phyloP scores from a whole-genome alignment of 202 grass and related monocot genomes.

The Alloteropsis angusta region DNA sequence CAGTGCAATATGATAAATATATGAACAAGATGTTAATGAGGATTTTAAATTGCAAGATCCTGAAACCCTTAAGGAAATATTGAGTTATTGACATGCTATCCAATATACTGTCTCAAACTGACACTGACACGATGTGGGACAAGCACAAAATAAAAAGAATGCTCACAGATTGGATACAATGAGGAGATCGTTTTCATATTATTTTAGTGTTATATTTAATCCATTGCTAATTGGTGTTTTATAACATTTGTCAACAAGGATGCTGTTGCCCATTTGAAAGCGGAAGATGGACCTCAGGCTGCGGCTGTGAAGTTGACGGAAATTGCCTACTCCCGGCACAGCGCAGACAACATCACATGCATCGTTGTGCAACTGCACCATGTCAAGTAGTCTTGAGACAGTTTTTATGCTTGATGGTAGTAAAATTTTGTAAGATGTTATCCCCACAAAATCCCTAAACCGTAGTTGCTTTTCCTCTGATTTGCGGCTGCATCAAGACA shows the following conservation, averaged over 20 bases:
- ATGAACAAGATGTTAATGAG: not conserved
- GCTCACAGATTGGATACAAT: not conserved
- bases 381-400: conserved; percentile 1
- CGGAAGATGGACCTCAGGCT: conserved; percentile 42
- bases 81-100: not conserved
- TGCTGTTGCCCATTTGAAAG: conserved; percentile 41
- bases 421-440: not conserved
- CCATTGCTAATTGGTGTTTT: not conserved
- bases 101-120: not conserved
- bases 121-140: not conserved
- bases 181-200: not conserved
- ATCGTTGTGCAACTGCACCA: conserved; percentile 57
- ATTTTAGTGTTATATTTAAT: not conserved
- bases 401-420: not conserved
- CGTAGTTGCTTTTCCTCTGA: not conserved
- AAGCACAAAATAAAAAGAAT: not conserved
- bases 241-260: conserved; percentile 38
- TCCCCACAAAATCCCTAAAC: not conserved
- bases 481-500: not conserved
- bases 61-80: not conserved
- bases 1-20: not conserved
- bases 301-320: conserved; percentile 51
- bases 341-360: conserved; percentile 70
- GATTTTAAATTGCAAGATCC: not conserved
- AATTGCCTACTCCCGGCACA: conserved; percentile 34